A percentile compares a stretch with the other conserved stretches of the same genome.
Conservation (phyloP, 768 basidiomycete genomes). For the Crepidotus variabilis region DNA sequence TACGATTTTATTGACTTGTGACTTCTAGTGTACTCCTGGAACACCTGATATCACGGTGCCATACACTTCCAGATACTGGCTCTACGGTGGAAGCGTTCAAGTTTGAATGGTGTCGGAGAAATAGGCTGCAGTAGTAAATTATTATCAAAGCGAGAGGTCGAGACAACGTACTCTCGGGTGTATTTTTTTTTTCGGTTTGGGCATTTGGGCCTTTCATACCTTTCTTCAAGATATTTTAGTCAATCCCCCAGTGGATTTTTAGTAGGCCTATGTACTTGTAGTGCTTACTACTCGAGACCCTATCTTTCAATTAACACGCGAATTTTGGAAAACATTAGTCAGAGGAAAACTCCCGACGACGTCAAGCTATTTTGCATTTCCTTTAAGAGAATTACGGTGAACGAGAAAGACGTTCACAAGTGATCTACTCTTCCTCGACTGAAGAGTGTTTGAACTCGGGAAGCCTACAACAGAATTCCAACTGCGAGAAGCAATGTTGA, state of each 20-base stretch:
- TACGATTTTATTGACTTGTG: background rate
- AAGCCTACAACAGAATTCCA: too few species aligned
- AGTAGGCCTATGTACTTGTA: background rate
- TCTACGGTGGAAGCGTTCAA: conserved; percentile 1
- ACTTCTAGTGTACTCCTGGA: conserved; percentile 34
- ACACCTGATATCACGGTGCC: conserved; percentile 40
- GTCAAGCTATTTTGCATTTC: too few species aligned
- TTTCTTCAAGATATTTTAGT: background rate
- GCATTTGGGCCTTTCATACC: background rate
- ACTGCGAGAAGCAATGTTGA: too few species aligned
- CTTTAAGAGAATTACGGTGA: too few species aligned
- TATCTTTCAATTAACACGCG: too few species aligned
- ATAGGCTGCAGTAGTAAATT: background rate
- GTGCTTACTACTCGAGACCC: too few species aligned
- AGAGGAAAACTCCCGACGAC: too few species aligned
- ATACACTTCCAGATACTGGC: conserved; percentile 48
- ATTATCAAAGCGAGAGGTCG: background rate
- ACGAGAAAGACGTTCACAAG: too few species aligned
- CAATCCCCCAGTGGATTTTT: background rate
- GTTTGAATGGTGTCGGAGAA: background rate
- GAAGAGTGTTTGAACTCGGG: too few species aligned
- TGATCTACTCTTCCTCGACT: too few species aligned
- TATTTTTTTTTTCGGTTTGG: background rate
- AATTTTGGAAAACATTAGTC: too few species aligned
- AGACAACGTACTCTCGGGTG: background rate